Conservation (phyloP, 75 land plant genomes). For the Selaginella moellendorffii region DNA sequence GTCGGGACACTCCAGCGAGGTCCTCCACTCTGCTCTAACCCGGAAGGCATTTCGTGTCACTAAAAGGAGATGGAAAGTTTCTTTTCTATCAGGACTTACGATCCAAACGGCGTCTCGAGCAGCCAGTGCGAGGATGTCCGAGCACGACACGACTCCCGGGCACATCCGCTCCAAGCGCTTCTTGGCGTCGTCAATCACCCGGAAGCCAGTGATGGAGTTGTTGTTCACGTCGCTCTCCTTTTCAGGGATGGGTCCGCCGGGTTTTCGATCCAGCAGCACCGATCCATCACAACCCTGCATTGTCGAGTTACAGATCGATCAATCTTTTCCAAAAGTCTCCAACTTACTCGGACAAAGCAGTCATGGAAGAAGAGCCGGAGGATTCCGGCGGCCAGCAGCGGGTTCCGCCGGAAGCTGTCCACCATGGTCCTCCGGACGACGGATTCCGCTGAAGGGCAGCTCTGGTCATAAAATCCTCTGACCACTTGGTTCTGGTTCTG, state of each 20-base stretch:
- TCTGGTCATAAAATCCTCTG: not conserved
- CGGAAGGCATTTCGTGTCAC: too few relatives aligned
- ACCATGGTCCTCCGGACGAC: not conserved
- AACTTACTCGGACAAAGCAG: not conserved
- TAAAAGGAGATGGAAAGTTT: too few relatives aligned
- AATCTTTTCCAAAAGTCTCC: not conserved
- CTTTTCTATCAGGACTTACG: too few relatives aligned
- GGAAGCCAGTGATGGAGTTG: not conserved
- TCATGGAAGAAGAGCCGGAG: not conserved
- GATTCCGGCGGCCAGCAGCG: not conserved
- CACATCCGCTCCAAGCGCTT: not conserved
- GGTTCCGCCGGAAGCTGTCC: not conserved
- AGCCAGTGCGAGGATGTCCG: not conserved
- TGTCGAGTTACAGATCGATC: not conserved
- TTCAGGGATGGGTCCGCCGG: not conserved
- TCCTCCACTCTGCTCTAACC: not conserved
- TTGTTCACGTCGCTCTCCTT: not conserved
- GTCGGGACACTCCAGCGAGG: not conserved
- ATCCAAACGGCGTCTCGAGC: not conserved
- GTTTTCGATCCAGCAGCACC: not conserved
- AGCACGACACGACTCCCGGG: not conserved
- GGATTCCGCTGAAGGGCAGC: not conserved
- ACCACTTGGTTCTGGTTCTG: too few relatives aligned
- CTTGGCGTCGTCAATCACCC: not conserved
- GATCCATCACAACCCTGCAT: not conserved